phyloP scores from a whole-genome alignment of 441 rosid genomes.

The Adansonia gregorii region DNA sequence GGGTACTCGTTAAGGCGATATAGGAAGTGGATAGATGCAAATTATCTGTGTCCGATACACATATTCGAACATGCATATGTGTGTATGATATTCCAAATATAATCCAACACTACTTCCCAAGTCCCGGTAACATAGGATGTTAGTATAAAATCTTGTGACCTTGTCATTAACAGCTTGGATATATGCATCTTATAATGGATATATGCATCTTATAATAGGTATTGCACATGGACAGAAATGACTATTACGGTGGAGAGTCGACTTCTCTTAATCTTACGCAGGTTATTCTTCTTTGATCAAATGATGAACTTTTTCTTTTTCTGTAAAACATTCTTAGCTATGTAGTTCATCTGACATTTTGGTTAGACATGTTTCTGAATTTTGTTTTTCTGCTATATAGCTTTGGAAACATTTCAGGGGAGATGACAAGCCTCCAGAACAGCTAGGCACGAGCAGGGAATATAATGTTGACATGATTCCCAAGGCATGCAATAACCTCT shows the following conservation, averaged over 20 bases:
- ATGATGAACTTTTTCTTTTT: background rate
- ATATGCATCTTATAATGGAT: no score
- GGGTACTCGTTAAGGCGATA: background rate
- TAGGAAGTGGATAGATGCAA: background rate
- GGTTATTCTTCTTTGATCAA: background rate
- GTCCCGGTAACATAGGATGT: no score
- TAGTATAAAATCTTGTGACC: no score
- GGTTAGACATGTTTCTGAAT: background rate
- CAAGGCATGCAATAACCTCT: conserved; percentile 44
- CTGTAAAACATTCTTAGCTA: background rate
- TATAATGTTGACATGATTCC: conserved; percentile 79
- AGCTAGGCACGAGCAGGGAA: conserved; percentile 61
- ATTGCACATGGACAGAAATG: no score
- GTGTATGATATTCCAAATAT: background rate
- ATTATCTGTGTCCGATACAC: background rate
- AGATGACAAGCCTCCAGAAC: conserved; percentile 54
- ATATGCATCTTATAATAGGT: conserved; percentile 1
- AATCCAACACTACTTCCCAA: background rate
- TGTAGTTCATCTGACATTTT: conserved; percentile 18
- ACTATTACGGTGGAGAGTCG: no score
- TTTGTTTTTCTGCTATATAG: conserved; percentile 31
- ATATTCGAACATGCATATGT: no score
- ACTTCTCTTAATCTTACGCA: no score
- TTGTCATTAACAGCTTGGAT: background rate
- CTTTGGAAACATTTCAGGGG: conserved; percentile 73